Evolutionary conservation across 1,284 basidiomycete species (phyloP).

Genomic region (Porphyrellus sp.): DNA sequence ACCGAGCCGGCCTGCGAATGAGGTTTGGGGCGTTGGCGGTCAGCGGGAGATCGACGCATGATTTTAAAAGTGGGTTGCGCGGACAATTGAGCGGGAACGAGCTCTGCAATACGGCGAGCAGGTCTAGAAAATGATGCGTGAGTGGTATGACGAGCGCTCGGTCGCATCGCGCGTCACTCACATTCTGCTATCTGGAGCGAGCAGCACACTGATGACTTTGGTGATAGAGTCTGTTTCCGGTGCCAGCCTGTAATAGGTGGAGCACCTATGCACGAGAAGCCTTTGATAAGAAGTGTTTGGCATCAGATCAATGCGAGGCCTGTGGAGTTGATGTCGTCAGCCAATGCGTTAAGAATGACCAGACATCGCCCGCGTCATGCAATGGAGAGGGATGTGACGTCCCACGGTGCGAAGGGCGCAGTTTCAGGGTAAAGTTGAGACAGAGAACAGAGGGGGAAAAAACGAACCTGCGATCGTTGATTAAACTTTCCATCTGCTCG

Average conservation of each 20-base stretch:
- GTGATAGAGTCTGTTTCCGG: slow-evolving; percentile 64
- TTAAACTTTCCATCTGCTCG: slow-evolving; percentile 74
- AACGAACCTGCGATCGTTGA: slow-evolving; percentile 66
- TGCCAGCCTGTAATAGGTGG: slow-evolving; percentile 66
- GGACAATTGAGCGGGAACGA: slow-evolving; percentile 72
- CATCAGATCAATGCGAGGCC: slow-evolving; percentile 57
- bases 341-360: slow-evolving; percentile 11
- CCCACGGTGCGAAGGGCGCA: slow-evolving; percentile 4
- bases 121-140: slow-evolving; percentile 47
- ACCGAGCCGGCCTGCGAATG: slow-evolving; percentile 65
- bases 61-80: slow-evolving; percentile 77
- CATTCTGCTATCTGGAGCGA: slow-evolving; percentile 67
- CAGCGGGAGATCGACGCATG: slow-evolving; percentile 61
- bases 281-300: slow-evolving; percentile 77
- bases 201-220: slow-evolving; percentile 58
- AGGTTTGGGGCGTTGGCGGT: slow-evolving; percentile 50
- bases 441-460: slow-evolving; percentile 1
- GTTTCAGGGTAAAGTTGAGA: neutral
- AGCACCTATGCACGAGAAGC: slow-evolving; percentile 78
- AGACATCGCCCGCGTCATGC: neutral
- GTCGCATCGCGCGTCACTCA: slow-evolving; percentile 39
- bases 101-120: slow-evolving; percentile 60
- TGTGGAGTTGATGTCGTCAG: slow-evolving; percentile 31
- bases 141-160: slow-evolving; percentile 6
- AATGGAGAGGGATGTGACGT: neutral